A percentile compares a stretch with the other conserved stretches of the same genome.
Conservation (phyloP, 2,329 filamentous ascomycete species). For the Cytospora piceae region DNA sequence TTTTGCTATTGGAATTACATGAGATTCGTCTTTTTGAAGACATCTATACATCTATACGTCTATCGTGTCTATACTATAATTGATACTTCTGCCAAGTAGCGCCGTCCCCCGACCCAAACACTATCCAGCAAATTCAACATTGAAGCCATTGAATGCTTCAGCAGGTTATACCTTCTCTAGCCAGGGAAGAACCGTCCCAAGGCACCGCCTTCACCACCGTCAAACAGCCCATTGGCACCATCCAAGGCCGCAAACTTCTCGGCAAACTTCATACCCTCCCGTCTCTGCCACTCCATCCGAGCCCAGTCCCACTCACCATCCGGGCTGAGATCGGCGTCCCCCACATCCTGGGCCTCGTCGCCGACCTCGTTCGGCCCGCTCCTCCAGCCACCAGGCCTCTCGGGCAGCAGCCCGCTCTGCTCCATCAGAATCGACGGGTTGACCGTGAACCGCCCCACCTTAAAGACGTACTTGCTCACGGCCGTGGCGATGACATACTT, state of each 20-base stretch:
- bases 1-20: constrained; percentile 4
- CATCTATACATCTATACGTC: not conserved
- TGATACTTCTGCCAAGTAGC: not conserved
- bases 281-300: constrained; percentile 57
- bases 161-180: not conserved
- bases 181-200: constrained; percentile 49
- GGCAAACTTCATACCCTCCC: constrained; percentile 59
- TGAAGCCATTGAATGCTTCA: constrained; percentile 6
- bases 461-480: constrained; percentile 81
- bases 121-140: not conserved
- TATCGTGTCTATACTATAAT: not conserved
- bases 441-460: constrained; percentile 80
- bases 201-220: constrained; percentile 56
- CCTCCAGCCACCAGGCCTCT: constrained; percentile 68
- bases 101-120: not conserved
- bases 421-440: constrained; percentile 77
- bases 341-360: constrained; percentile 36
- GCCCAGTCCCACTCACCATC: constrained; percentile 61
- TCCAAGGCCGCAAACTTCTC: constrained; percentile 62
- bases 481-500: constrained; percentile 72
- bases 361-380: constrained; percentile 49
- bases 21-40: not conserved
- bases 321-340: constrained; percentile 39
- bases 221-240: constrained; percentile 54
- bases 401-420: constrained; percentile 74